These are phyloP conservation scores for Chenopodium berlandieri DNA, from an alignment of 148 eudicot genomes.

Conservation along the genomic window DNA sequence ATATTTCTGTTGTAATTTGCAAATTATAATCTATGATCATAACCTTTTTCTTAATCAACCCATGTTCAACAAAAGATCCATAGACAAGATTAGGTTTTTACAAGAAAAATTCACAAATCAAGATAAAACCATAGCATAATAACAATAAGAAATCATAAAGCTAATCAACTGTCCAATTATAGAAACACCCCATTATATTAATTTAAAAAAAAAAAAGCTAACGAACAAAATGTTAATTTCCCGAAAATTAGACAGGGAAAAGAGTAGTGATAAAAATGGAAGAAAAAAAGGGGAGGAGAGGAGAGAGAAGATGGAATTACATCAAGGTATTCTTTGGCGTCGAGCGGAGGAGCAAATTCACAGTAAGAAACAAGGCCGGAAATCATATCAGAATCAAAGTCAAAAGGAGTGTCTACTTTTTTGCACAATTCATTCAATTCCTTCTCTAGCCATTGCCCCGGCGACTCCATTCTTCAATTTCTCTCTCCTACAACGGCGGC, in stretches of 20 bases:
- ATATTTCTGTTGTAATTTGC: not conserved
- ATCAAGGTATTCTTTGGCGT: conserved; percentile 96
- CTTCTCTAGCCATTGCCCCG: conserved; percentile 85
- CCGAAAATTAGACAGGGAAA: not conserved
- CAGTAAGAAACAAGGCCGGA: conserved; percentile 98
- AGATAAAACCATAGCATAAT: not conserved
- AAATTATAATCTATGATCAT: not conserved
- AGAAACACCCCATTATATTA: not conserved
- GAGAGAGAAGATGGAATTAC: conserved; percentile 31
- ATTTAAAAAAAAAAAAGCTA: not conserved
- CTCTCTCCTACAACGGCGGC: not conserved
- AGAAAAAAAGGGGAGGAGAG: not conserved
- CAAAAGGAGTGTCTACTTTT: conserved; percentile 49
- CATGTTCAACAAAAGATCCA: not conserved
- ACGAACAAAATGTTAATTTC: not conserved
- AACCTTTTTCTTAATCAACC: not conserved
- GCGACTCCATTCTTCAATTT: conserved; percentile 38
- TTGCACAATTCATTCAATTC: conserved; percentile 64
- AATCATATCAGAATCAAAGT: conserved; percentile 74
- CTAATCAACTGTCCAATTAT: not conserved
- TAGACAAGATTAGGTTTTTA: not conserved
- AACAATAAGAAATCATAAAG: not conserved
- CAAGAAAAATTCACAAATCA: not conserved
- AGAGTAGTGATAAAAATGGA: not conserved
- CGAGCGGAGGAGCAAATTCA: conserved; percentile 80